Base-by-base conservation (phyloP, 257 asterid genomes). In the Asclepias syriaca region DNA sequence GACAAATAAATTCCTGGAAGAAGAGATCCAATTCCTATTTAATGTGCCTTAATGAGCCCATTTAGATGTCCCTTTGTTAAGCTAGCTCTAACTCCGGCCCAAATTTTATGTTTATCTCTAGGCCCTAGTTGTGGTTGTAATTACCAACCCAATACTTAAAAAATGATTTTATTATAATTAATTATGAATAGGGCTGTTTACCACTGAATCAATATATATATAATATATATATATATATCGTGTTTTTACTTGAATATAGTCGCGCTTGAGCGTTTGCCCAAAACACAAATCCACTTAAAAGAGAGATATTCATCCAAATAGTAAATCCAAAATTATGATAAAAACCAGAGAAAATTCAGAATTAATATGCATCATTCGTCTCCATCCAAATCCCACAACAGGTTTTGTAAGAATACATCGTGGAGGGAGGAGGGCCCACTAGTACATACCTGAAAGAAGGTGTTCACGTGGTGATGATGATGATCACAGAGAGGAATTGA, bases 231-330 rank as follows among this genome's bases (percentile, higher is more conserved):
- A 43, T 43, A 43, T 43, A 43, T 43, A 43, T 43, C 2, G 11
- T 6, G 48, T 43, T 43, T 4, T 49, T 16, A 51, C 1, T 51
- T 67, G 24, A 61, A 48, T 27, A 73, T 27, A 73, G 58, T 66
- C 67, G 72, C 77, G 5, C 49, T 65, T 24, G 22, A 56, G 72
- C 67, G 72, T 65, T 73, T 73, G 72, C 19, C 22, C 22, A 16
- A 59, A 24, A 37, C 39, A 10, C 5, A 18, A 15, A 50, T 13
- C 22, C 34, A 21, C 56, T 45, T 29, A 27, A 22, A 40, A 19
- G 9, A n/a, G 9, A n/a, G 56, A 50, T 21, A 50, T 50, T 50
- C 56, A 50, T 22, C 29, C n/a, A 59, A 18, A 34, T 34, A 34
- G 60, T 27, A 74, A 66, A 56, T 56, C 48, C 73, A 74, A 74